Evolutionary conservation across 148 eudicot species (phyloP), one percentile per base, ranked within the genome.

Genomic region (Heliamphora exappendiculata): DNA sequence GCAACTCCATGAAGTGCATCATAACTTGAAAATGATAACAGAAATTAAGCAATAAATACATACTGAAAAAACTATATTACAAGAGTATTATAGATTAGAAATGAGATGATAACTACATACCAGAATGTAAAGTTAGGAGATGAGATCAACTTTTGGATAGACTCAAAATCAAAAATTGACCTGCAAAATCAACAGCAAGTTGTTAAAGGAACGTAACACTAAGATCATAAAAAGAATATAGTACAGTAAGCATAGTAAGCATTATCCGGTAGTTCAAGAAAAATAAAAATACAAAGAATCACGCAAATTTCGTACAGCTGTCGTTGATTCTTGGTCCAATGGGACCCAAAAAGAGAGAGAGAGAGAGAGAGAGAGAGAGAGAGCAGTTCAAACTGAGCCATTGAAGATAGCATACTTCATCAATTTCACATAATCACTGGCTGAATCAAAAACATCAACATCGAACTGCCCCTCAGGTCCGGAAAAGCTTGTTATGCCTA

Each of bases 1-100:
- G 87, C 98, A 84, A 92, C 98, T 57, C 97, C 98, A 82, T 90
- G 96, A 83, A 92, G 97, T 60, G 97, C 90, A 84, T 94, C 98
- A 88, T 81, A 94, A 81, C 98, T 94, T 45, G 51, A 75, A 71
- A 73, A 68, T 64, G 31, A 79, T 39, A 26, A 62, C 53, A 65
- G 59, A 49, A 67, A 67, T 33, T 16, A 50, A 70, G 74, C 54
- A 68, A 31, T 28, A 68, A 73, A 53, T 47, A 47, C 26, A 77
- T 49, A 60, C 26, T 17, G 34, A 20, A 34, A 45, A 57, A n/a
- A 34, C 16, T 29, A 66, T 24, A 55, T 22, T 66, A 70, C 59
- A 58, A 79, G 17, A 41, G 7, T 69, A 14, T 29, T 63, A 57
- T 45, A 31, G 19, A 63, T 19, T 14, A 76, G 65, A 53, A 57